Evolutionary conservation across 345 rosid genomes (phyloP).

Genomic region (Eucalyptus victrix): DNA sequence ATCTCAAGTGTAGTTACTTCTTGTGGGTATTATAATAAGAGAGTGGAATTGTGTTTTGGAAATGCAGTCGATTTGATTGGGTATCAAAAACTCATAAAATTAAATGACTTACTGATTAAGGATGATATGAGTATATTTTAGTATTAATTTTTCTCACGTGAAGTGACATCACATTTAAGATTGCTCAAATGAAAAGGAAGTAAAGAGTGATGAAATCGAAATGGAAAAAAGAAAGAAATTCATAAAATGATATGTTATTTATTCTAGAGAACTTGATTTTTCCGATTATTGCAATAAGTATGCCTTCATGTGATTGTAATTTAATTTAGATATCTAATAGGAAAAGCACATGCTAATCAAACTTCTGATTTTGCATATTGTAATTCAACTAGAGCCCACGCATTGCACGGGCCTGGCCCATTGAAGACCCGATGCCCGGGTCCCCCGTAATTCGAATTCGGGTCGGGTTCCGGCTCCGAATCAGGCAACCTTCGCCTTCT

Average conservation of each 20-base stretch:
- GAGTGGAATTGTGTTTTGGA: neutral
- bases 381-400: neutral
- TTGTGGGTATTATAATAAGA: neutral
- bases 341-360: neutral
- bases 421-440: neutral
- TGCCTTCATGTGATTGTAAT: neutral
- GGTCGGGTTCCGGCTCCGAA: neutral
- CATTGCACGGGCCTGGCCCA: neutral
- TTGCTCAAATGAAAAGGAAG: neutral
- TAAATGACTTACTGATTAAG: neutral
- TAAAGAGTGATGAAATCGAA: neutral
- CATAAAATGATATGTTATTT: neutral
- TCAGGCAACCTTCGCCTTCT: neutral
- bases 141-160: neutral
- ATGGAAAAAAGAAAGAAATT: neutral
- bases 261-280: neutral
- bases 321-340: neutral
- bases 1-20: neutral
- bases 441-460: neutral
- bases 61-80: rapidly evolving
- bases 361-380: neutral
- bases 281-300: neutral
- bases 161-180: neutral
- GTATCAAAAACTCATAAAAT: too few species aligned
- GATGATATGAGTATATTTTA: neutral